phyloP scores from a whole-genome alignment of 2,329 filamentous ascomycete genomes.

The Aspergillus eucalypticola region DNA sequence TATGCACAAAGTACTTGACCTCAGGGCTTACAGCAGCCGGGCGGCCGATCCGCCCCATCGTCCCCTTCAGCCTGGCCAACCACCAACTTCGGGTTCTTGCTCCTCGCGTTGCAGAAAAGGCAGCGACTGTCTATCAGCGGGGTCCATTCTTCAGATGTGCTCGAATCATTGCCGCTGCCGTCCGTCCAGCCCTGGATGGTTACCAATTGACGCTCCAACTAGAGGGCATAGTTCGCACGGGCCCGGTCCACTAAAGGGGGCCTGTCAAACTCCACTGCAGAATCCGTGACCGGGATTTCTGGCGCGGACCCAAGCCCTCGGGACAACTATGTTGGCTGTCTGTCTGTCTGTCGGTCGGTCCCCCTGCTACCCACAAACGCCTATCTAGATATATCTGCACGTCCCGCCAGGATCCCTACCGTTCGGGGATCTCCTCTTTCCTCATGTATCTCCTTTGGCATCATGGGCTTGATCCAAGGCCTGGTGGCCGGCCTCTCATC shows the following conservation, averaged over 20 bases:
- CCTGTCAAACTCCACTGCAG: background rate
- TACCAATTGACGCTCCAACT: background rate
- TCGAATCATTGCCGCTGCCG: background rate
- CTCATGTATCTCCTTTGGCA: background rate
- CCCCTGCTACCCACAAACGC: background rate
- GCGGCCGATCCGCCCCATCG: background rate
- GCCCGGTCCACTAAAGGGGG: background rate
- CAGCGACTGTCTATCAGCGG: background rate
- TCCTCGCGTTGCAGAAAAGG: background rate
- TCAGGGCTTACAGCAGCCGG: background rate
- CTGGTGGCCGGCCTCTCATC: background rate
- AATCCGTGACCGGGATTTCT: background rate
- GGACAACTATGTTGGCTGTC: background rate
- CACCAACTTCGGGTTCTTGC: background rate
- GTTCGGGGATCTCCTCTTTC: background rate
- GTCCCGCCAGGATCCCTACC: background rate
- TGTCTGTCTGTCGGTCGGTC: background rate
- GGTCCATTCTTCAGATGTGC: background rate
- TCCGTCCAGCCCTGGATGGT: background rate
- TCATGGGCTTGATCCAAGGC: slow-evolving; percentile 4
- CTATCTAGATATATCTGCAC: background rate
- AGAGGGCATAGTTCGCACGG: slow-evolving; percentile 4
- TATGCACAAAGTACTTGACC: too few species aligned
- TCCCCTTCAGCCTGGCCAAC: background rate
- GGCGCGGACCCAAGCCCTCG: slow-evolving; percentile 2